phyloP scores from a whole-genome alignment of 2,329 filamentous ascomycete genomes.

The Neonectria coccinea region DNA sequence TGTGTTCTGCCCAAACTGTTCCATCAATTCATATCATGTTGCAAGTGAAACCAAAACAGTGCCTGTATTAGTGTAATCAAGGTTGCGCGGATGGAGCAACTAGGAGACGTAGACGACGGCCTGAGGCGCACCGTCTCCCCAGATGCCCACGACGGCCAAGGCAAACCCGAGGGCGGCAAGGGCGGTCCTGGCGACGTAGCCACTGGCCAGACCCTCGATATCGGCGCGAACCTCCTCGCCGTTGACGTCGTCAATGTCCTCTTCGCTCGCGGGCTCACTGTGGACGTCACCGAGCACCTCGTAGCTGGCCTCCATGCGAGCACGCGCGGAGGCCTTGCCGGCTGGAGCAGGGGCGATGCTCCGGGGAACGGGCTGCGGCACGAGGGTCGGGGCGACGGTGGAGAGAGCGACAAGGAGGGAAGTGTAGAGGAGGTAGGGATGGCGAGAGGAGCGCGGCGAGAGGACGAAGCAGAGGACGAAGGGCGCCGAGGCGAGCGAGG shows the following conservation, averaged over 20 bases:
- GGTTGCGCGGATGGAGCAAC: slow-evolving; percentile 5
- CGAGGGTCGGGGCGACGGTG: slow-evolving; percentile 63
- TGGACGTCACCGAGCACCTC: slow-evolving; percentile 72
- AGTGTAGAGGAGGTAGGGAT: slow-evolving; percentile 93
- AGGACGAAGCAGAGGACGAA: slow-evolving; percentile 83
- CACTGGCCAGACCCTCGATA: slow-evolving; percentile 67
- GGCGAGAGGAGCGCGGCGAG: slow-evolving; percentile 79
- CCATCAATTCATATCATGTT: slow-evolving; percentile 29
- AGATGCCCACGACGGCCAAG: slow-evolving; percentile 73
- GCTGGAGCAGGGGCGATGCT: slow-evolving; percentile 44
- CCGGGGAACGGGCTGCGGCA: slow-evolving; percentile 52
- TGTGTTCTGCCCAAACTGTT: slow-evolving; percentile 35
- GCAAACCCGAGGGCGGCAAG: slow-evolving; percentile 68
- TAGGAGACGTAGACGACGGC: slow-evolving; percentile 51
- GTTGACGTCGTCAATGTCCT: slow-evolving; percentile 66
- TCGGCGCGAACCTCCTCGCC: slow-evolving; percentile 71
- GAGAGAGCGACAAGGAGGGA: slow-evolving; percentile 75
- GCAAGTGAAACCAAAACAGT: slow-evolving; percentile 23
- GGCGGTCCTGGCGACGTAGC: slow-evolving; percentile 65
- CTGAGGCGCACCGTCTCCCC: slow-evolving; percentile 68
- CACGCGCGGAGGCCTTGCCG: slow-evolving; percentile 49
- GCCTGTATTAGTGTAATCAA: slow-evolving; percentile 19
- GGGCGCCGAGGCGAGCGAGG: slow-evolving; percentile 75
- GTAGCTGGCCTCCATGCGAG: slow-evolving; percentile 77
- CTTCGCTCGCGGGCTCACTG: slow-evolving; percentile 62